Evolutionary conservation across 192 early-diverging fungal species (phyloP), one percentile per base, ranked within the genome.

Genomic region (Obelidium mucronatum): DNA sequence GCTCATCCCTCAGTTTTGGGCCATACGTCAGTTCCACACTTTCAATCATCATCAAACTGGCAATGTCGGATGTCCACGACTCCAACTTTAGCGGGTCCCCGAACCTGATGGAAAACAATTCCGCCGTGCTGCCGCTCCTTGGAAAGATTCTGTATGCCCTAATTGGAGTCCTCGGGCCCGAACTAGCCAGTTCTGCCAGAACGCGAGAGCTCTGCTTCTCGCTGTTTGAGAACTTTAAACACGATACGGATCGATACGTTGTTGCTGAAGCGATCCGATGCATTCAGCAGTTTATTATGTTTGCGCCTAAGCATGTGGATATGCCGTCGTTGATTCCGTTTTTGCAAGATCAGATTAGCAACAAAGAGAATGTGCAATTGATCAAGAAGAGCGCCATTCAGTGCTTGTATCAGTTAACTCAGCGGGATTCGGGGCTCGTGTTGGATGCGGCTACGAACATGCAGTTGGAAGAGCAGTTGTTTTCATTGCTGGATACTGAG

Each of bases 1-100:
- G 94, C 28, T 93, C 97, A 1, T 96, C 96, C 0, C 80, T 92
- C 30, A 96, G 97, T 94, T 99, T 94, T 75, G 94, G 90, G 28
- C 90, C 93, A 0, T 95, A 91, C 83, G 96, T 95, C 0, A 94
- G 91, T 35, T 92, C 93, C 55, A 97, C 96, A 0, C 82, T 98
- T 11, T 90, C 90, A 0, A 85, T 97, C 58, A 87, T 93, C n/a
- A 89, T 93, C n/a, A 96, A 95, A 75, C 85, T 98, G 40, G 89
- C 94, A 37, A 85, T 96, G 83, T 89, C 93, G 30, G 97, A 98
- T 69, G 89, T 91, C 0, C 97, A 98, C 79, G 92, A 96, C 58
- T 87, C 84, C 30, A 83, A 69, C 24, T 78, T 92, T 24, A 90
- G 92, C 28, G 95, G 97, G 67, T 88, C 91, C 0, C 94, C 96